Evolutionary conservation across 1,284 basidiomycete genomes (phyloP).

Genomic region (Mycosarcoma maydis): DNA sequence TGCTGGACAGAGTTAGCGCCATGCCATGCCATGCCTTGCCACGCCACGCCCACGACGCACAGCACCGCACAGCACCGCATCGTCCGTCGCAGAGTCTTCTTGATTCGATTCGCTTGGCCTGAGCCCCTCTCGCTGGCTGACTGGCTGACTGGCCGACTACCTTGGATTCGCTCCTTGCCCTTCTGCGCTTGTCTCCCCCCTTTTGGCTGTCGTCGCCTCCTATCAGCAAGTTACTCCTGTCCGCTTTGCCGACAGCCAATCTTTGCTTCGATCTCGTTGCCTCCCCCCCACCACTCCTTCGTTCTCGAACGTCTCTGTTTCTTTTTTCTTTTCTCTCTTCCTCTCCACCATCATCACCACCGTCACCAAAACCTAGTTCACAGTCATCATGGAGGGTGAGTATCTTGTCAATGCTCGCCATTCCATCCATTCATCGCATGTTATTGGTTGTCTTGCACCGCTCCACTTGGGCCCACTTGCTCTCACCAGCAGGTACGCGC

Average conservation of each 20-base stretch:
- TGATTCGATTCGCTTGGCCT: constrained; percentile 4
- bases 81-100: constrained; percentile 1
- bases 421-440: constrained; percentile 13
- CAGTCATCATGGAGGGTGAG: constrained; percentile 50
- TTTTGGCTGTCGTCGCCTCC: constrained; percentile 3
- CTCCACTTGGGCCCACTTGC: constrained; percentile 6
- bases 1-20: not conserved
- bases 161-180: not conserved
- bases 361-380: constrained; percentile 2
- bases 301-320: not conserved
- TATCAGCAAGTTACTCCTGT: constrained; percentile 14
- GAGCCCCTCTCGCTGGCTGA: not conserved
- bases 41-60: no score
- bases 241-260: constrained; percentile 18
- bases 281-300: constrained; percentile 4
- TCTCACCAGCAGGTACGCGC: not conserved
- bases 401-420: constrained; percentile 4
- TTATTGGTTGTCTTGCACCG: not conserved
- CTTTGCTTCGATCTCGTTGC: not conserved
- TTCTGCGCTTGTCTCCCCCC: not conserved
- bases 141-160: constrained; percentile 1
- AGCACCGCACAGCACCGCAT: constrained; percentile 6
- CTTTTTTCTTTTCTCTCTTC: not conserved
- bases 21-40: no score
- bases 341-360: constrained; percentile 27